These are phyloP conservation scores for Cladosporium velox DNA, from an alignment of 2,329 filamentous ascomycete genomes.

Conservation along the genomic window DNA sequence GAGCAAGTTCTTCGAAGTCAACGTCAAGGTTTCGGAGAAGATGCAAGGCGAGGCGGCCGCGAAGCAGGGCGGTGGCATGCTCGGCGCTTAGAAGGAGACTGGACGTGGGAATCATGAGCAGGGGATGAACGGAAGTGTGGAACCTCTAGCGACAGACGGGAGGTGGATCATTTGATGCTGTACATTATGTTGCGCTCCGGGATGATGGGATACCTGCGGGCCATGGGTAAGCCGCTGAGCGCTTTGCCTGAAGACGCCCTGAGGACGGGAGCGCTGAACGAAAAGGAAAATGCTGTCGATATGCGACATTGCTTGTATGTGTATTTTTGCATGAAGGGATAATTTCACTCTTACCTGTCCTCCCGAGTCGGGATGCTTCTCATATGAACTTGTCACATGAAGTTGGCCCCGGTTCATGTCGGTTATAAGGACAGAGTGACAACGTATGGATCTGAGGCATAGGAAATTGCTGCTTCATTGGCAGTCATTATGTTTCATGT, in stretches of 20 bases:
- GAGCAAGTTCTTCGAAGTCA: conserved; percentile 97
- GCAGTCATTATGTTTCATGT: not conserved
- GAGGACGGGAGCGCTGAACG: not conserved
- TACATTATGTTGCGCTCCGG: conserved; percentile 22
- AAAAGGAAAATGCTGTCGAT: not conserved
- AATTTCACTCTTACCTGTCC: not conserved
- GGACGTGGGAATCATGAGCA: not conserved
- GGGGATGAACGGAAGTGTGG: not conserved
- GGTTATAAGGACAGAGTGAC: not conserved
- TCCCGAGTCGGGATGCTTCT: not conserved
- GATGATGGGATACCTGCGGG: conserved; percentile 1
- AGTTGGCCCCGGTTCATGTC: not conserved
- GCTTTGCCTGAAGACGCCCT: not conserved
- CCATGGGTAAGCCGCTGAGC: not conserved
- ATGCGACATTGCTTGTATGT: conserved; percentile 6
- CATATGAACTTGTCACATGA: not conserved
- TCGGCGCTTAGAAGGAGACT: conserved; percentile 27
- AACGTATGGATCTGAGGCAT: not conserved
- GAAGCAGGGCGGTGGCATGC: conserved; percentile 56
- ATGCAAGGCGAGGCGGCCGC: conserved; percentile 84
- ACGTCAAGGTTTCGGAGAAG: conserved; percentile 95
- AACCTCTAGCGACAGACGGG: conserved; percentile 7
- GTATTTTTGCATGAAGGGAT: conserved; percentile 17
- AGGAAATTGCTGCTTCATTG: not conserved
- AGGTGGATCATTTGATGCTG: conserved; percentile 20